Base-by-base conservation (phyloP, 2,329 filamentous ascomycete species). In the Colletotrichum plurivorum region DNA sequence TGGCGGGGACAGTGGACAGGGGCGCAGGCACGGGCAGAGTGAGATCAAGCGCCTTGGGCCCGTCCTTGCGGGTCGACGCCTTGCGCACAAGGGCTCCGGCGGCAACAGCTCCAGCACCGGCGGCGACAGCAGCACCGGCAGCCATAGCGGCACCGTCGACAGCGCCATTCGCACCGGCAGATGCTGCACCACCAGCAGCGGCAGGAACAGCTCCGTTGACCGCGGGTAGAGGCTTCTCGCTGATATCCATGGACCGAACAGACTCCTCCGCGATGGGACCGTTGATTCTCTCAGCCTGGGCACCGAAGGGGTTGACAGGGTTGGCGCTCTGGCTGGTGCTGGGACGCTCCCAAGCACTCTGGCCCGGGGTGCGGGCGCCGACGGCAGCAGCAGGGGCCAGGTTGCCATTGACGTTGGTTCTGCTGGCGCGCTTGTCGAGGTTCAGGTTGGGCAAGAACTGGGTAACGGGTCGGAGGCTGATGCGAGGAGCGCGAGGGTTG, bases 401-500 rank as follows among this genome's bases (percentile, higher is more conserved):
- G 54, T 78, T 74, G 9, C 82, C 76, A 39, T 79, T 78, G 63
- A 85, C 78, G 39, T 79, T 81, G 68, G 83, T 84, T 68, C 84
- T 86, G 81, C 84, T 89, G 43, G 79, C 76, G 58, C 84, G 82
- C 76, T 85, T 84, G 63, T 88, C 86, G 8, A 82, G 75, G 63
- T 79, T 80, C 62, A 93, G 87, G 75, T 89, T 90, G 5, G 94
- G 93, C 46, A 93, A 86, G 81, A 97, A 95, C 75, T 96, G 90
- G 48, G 94, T 95, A 56, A 96, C 88, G 3, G 94, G 94, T 57
- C 94, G 92, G 62, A 97, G 86, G 76, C 94, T 97, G 70, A 98
- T 87, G 71, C 92, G 92, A n/a, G 94, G 94, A 52, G 94, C 91
- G 85, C 84, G 71, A 78, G 82, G 71, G 83, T 87, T 73, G 78